These are phyloP conservation scores for Agaricus subrufescens DNA, from an alignment of 768 basidiomycete genomes.

Conservation along the genomic window DNA sequence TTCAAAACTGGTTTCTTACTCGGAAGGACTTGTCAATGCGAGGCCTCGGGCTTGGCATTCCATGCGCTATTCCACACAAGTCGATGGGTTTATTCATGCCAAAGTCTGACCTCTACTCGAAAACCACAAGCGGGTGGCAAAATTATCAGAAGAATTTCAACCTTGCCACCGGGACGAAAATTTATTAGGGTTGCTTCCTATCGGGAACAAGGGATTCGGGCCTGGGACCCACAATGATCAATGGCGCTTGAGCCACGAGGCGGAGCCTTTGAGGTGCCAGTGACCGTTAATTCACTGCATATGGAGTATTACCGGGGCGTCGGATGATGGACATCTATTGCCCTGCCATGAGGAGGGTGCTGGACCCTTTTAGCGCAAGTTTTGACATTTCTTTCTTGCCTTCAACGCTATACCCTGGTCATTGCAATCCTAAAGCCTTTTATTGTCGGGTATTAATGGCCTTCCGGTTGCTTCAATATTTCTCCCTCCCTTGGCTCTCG, in stretches of 20 bases:
- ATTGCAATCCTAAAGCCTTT: too few species aligned
- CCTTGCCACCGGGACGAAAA: background rate
- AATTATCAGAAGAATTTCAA: too few species aligned
- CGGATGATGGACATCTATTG: background rate
- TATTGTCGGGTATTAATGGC: too few species aligned
- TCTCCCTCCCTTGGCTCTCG: too few species aligned
- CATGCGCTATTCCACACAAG: too few species aligned
- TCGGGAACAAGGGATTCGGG: background rate
- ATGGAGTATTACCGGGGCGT: background rate
- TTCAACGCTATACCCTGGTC: background rate
- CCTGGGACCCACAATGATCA: slow-evolving; percentile 5
- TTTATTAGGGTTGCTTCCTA: background rate
- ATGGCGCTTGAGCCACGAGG: background rate
- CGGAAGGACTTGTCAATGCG: too few species aligned
- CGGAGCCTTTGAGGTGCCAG: background rate
- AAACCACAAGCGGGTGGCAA: too few species aligned
- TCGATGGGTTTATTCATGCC: too few species aligned
- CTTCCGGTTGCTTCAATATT: too few species aligned
- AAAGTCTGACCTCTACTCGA: too few species aligned
- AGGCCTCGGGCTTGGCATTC: too few species aligned
- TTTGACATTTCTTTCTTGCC: background rate
- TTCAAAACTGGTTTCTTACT: too few species aligned
- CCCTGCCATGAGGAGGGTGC: background rate
- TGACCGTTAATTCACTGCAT: background rate
- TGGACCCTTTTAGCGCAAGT: background rate